Percentiles rank a stretch among this genome's conserved stretches.
Conservation (phyloP, 306 rosid genomes). For the Alnus glutinosa region DNA sequence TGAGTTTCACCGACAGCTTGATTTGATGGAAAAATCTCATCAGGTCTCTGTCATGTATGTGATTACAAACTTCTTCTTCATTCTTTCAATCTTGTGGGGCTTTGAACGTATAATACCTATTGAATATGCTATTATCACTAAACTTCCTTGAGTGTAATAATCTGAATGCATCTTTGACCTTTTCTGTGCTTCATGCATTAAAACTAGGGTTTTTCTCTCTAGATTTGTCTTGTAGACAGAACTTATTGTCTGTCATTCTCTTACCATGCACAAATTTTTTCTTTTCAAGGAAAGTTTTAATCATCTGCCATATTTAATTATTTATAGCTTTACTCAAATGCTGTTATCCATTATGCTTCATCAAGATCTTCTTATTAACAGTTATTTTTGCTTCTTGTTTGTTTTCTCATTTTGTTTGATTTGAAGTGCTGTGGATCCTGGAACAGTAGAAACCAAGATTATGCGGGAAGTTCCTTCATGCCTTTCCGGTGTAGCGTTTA, state of each 20-base stretch:
- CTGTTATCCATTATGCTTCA: constrained; percentile 15
- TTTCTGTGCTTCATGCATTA: constrained; percentile 7
- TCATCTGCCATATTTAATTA: neutral
- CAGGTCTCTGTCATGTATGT: constrained; percentile 70
- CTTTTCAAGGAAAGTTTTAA: constrained; percentile 11
- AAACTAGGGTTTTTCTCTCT: neutral
- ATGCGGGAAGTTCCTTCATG: constrained; percentile 74
- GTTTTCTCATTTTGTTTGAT: constrained; percentile 30
- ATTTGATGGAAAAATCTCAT: constrained; percentile 51
- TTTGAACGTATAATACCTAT: neutral
- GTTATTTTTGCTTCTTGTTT: constrained; percentile 21
- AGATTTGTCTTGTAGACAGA: neutral
- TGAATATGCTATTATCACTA: constrained; percentile 13
- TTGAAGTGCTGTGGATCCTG: constrained; percentile 80
- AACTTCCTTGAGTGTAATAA: constrained; percentile 14
- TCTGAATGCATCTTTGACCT: constrained; percentile 5
- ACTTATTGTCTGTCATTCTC: constrained; percentile 16
- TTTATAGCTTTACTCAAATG: constrained; percentile 7
- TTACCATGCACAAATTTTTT: constrained; percentile 9
- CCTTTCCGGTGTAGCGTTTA: constrained; percentile 49
- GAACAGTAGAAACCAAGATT: constrained; percentile 70
- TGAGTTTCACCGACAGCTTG: constrained; percentile 74
- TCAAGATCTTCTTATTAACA: constrained; percentile 9
- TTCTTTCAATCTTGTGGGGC: constrained; percentile 7
- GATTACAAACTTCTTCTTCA: constrained; percentile 12